Percentiles rank a stretch among this genome's conserved stretches.
phyloP scores from a whole-genome alignment of 2,329 filamentous ascomycete genomes.

The Colletotrichum musae region DNA sequence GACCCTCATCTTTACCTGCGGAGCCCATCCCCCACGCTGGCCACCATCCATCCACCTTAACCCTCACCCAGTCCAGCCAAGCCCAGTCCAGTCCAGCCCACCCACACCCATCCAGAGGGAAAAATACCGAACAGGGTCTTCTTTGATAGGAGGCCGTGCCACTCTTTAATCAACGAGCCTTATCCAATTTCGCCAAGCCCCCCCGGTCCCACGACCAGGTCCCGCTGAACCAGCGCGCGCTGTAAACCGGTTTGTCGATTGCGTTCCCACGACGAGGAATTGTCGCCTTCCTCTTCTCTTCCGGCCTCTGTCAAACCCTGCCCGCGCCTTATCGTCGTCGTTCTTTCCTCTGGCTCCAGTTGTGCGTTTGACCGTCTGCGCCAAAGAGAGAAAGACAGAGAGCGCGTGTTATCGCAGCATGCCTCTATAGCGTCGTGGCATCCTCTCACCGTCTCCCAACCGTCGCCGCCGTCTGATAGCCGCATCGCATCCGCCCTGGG shows the following conservation, averaged over 20 bases:
- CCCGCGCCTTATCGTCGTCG: constrained; percentile 5
- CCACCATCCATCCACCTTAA: background rate
- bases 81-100: background rate
- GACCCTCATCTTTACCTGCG: constrained; percentile 9
- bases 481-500: constrained; percentile 1
- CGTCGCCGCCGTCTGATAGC: constrained; percentile 19
- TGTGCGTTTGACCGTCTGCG: background rate
- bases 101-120: constrained; percentile 29
- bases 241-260: constrained; percentile 37
- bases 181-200: constrained; percentile 38
- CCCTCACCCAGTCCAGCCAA: background rate
- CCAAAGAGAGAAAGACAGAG: too few relatives aligned
- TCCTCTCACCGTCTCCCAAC: constrained; percentile 14
- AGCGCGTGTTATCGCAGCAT: constrained; percentile 26
- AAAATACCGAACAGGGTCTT: constrained; percentile 41
- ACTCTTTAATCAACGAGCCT: constrained; percentile 45
- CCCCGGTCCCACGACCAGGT: constrained; percentile 23
- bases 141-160: constrained; percentile 55
- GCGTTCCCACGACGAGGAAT: constrained; percentile 8
- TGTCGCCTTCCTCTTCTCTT: background rate
- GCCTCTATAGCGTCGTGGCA: constrained; percentile 37
- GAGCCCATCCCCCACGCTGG: constrained; percentile 2
- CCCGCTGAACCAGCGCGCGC: constrained; percentile 14
- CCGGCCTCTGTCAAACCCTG: background rate
- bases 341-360: constrained; percentile 22